Conservation (phyloP, 441 rosid genomes). For the Cnidoscolus chayamansa region DNA sequence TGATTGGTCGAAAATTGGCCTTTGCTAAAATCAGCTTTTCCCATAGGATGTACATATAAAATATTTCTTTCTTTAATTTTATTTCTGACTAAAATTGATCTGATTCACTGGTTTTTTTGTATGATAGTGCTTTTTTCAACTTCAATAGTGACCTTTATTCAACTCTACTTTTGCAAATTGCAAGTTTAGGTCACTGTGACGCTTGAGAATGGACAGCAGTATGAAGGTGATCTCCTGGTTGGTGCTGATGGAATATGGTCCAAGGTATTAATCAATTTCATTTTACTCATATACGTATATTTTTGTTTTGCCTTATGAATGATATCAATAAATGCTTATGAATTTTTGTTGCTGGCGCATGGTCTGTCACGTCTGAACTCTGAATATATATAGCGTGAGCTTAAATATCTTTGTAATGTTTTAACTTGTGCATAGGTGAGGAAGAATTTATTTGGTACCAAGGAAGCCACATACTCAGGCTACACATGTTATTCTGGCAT, state of each 20-base stretch:
- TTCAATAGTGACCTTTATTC: constrained; percentile 17
- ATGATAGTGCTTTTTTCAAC: constrained; percentile 1
- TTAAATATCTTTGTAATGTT: not conserved
- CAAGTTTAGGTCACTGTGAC: constrained; percentile 59
- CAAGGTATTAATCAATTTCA: constrained; percentile 41
- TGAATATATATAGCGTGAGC: not conserved
- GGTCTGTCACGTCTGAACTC: not conserved
- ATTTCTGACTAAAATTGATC: constrained; percentile 11
- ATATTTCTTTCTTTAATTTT: not conserved
- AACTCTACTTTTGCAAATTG: constrained; percentile 18
- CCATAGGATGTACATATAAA: not conserved
- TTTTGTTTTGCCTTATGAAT: not conserved
- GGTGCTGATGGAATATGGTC: constrained; percentile 98
- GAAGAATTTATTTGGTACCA: constrained; percentile 63
- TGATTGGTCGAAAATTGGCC: constrained; percentile 12
- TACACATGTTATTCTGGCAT: constrained; percentile 94
- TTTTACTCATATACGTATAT: too few relatives aligned
- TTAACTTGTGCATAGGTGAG: constrained; percentile 54
- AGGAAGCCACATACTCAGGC: constrained; percentile 71
- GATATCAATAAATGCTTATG: not conserved
- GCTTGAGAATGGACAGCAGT: constrained; percentile 70
- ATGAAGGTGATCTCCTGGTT: constrained; percentile 80
- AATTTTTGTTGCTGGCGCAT: not conserved
- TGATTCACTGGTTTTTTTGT: constrained; percentile 12
- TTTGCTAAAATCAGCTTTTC: not conserved